Percentiles rank a stretch among this genome's conserved stretches.
Evolutionary conservation across 148 eudicot species (phyloP).

Genomic region (Fallopia convolvulus): DNA sequence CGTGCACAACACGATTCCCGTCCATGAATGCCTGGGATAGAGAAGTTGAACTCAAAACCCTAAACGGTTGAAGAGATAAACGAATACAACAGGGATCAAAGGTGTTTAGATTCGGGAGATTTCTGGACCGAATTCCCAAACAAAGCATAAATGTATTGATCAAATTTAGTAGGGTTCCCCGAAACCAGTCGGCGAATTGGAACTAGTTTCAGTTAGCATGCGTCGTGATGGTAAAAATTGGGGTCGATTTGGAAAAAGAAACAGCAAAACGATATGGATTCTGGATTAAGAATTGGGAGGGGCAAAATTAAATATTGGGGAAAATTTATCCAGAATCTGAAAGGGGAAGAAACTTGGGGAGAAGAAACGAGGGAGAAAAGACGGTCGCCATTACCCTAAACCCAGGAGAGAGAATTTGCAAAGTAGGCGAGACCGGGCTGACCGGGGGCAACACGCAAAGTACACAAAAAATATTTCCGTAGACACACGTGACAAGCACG

Average conservation of each 20-base stretch:
- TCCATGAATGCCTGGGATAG: neutral
- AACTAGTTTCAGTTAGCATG: neutral
- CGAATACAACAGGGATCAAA: neutral
- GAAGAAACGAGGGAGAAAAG: neutral
- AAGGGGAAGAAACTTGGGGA: neutral
- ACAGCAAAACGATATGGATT: too few relatives aligned
- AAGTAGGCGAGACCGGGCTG: neutral
- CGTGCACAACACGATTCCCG: slow-evolving; percentile 18
- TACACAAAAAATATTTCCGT: neutral
- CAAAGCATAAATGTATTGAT: neutral
- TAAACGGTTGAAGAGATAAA: too few relatives aligned
- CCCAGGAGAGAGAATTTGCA: neutral
- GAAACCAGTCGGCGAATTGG: neutral
- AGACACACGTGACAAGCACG: neutral
- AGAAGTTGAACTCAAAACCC: neutral
- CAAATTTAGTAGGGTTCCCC: neutral
- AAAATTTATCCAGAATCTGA: neutral
- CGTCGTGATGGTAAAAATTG: neutral
- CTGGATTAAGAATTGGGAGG: too few relatives aligned
- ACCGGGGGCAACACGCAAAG: neutral
- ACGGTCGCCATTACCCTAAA: neutral
- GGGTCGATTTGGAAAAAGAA: neutral
- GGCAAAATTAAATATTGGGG: too few relatives aligned
- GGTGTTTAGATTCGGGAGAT: neutral
- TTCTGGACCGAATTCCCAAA: neutral